These are phyloP conservation scores for Aspergillus baeticus DNA, from an alignment of 495 filamentous ascomycete species.

Conservation along the genomic window DNA sequence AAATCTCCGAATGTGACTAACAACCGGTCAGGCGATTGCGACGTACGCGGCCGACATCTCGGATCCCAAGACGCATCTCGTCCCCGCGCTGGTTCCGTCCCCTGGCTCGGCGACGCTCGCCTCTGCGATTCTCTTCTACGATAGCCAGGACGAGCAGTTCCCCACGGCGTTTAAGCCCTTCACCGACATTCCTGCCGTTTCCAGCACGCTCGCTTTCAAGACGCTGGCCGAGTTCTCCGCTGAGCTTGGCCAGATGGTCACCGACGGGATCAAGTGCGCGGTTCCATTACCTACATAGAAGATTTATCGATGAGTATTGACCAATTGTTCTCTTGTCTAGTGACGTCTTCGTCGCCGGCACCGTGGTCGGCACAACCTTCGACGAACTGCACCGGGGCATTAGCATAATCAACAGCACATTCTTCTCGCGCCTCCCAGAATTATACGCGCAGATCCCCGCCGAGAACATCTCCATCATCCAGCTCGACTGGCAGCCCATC, in stretches of 20 bases:
- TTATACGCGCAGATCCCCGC: constrained; percentile 29
- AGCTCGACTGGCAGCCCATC: constrained; percentile 48
- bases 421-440: constrained; percentile 33
- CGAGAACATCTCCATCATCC: constrained; percentile 34
- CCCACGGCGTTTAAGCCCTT: constrained; percentile 36
- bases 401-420: constrained; percentile 38
- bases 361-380: constrained; percentile 32
- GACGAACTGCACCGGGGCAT: constrained; percentile 28
- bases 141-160: constrained; percentile 28
- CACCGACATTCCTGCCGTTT: constrained; percentile 34
- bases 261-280: constrained; percentile 31
- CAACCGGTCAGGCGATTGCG: constrained; percentile 23
- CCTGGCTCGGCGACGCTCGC: constrained; percentile 26
- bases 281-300: too few relatives aligned
- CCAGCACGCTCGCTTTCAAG: constrained; percentile 36
- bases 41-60: constrained; percentile 31
- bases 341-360: constrained; percentile 37
- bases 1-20: background rate
- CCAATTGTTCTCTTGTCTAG: constrained; percentile 6
- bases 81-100: constrained; percentile 28
- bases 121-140: constrained; percentile 39
- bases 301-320: too few relatives aligned
- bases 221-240: constrained; percentile 31
- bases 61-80: constrained; percentile 34
- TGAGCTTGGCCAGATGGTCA: constrained; percentile 28